A percentile compares a stretch with the other conserved stretches of the same genome.
Evolutionary conservation across 495 filamentous ascomycete genomes (phyloP).

Genomic region (Penicillium parvum): DNA sequence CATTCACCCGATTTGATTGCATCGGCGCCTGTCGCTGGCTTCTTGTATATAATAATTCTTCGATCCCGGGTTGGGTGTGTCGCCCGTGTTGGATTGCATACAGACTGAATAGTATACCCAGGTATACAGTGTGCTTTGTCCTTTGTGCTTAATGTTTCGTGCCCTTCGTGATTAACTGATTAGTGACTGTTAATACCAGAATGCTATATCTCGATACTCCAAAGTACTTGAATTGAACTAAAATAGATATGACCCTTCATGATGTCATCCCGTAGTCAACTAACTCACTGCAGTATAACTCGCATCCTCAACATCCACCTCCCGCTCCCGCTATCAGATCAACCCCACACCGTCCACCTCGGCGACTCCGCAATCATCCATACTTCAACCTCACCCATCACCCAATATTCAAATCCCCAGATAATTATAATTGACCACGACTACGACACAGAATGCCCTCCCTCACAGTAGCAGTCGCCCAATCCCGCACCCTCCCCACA

Average conservation of each 20-base stretch:
- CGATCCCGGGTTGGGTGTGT: conserved; percentile 19
- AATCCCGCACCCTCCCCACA: conserved; percentile 56
- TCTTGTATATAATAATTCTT: conserved; percentile 15
- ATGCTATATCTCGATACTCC: not conserved
- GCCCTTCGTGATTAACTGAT: too few species aligned
- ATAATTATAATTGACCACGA: not conserved
- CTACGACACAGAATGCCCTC: not conserved
- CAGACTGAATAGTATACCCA: conserved; percentile 14
- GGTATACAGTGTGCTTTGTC: not conserved
- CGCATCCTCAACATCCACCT: too few species aligned
- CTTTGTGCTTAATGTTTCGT: not conserved
- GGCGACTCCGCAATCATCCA: not conserved
- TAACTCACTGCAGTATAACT: too few species aligned
- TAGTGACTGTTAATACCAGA: too few species aligned
- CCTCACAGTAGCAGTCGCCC: conserved; percentile 1
- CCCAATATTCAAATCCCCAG: not conserved
- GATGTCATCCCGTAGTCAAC: not conserved
- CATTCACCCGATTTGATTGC: not conserved
- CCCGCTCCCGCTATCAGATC: not conserved
- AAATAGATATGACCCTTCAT: not conserved
- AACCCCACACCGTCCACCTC: not conserved
- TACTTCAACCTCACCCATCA: not conserved
- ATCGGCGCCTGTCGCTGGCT: not conserved
- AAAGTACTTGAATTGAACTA: not conserved
- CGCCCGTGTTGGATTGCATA: conserved; percentile 6